Conservation (phyloP, 257 asterid species). For the Rubia yunnanensis region DNA sequence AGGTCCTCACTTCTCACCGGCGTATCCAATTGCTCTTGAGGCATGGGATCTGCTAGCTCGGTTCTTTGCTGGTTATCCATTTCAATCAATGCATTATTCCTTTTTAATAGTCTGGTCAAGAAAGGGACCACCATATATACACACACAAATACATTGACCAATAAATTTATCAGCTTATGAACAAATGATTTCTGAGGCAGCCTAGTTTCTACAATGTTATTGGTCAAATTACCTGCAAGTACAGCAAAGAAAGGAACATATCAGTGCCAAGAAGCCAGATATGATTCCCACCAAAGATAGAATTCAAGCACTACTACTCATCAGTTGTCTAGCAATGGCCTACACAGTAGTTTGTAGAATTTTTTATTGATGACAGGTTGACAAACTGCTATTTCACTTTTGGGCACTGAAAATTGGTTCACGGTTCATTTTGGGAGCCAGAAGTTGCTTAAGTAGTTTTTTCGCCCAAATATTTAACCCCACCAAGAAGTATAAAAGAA, state of each 20-base stretch:
- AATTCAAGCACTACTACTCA: background rate
- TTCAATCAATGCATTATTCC: constrained; percentile 17
- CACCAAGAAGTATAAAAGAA: background rate
- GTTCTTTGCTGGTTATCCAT: constrained; percentile 22
- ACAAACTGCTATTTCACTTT: background rate
- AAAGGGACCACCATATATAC: constrained; percentile 30
- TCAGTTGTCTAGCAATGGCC: background rate
- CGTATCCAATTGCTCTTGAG: constrained; percentile 23
- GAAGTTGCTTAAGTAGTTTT: background rate
- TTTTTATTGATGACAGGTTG: background rate
- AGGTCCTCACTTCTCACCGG: constrained; percentile 32
- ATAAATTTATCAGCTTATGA: constrained; percentile 20
- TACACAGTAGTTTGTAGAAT: background rate
- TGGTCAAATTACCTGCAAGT: constrained; percentile 33
- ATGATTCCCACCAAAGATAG: background rate
- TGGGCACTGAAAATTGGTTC: background rate
- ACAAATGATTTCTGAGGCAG: constrained; percentile 27
- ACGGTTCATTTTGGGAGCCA: background rate
- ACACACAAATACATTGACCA: constrained; percentile 49
- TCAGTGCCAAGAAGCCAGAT: background rate
- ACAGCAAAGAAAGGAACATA: background rate
- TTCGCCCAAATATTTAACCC: background rate
- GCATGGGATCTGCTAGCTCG: constrained; percentile 22
- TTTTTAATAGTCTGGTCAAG: constrained; percentile 33
- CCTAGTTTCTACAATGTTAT: constrained; percentile 25